phyloP scores from a whole-genome alignment of 1,139 yeast genomes.

The Lipomyces yarrowii region DNA sequence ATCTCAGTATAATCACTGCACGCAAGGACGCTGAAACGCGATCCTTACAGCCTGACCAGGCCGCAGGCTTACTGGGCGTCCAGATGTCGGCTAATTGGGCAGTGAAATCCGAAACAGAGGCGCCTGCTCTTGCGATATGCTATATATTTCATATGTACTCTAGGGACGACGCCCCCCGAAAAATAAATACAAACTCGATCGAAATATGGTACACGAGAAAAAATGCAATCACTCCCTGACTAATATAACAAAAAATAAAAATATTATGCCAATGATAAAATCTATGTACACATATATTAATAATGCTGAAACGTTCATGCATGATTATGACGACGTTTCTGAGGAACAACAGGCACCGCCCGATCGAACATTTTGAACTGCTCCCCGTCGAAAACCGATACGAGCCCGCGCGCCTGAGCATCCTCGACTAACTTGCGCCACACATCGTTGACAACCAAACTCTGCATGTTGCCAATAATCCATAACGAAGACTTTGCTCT shows the following conservation, averaged over 20 bases:
- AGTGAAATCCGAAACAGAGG: no score
- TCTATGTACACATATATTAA: background rate
- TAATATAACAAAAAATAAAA: background rate
- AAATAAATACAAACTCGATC: background rate
- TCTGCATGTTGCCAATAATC: slow-evolving; percentile 79
- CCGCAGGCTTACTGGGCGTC: no score
- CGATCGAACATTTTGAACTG: background rate
- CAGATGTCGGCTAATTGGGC: no score
- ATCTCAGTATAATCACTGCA: background rate
- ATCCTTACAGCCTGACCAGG: no score
- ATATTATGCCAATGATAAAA: background rate
- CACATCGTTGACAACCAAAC: slow-evolving; percentile 53
- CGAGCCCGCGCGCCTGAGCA: slow-evolving; percentile 46
- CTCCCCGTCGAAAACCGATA: slow-evolving; percentile 21
- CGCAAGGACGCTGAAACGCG: no score
- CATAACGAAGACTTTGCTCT: slow-evolving; percentile 91
- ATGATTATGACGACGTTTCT: background rate
- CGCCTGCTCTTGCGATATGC: no score
- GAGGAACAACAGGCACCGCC: background rate
- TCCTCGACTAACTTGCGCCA: slow-evolving; percentile 68
- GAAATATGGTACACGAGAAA: background rate
- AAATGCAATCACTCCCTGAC: no score
- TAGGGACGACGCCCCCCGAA: no score
- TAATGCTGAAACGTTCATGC: background rate
- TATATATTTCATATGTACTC: no score